Conservation (phyloP, 176 grass and related monocot genomes). For the Carex kokanica region DNA sequence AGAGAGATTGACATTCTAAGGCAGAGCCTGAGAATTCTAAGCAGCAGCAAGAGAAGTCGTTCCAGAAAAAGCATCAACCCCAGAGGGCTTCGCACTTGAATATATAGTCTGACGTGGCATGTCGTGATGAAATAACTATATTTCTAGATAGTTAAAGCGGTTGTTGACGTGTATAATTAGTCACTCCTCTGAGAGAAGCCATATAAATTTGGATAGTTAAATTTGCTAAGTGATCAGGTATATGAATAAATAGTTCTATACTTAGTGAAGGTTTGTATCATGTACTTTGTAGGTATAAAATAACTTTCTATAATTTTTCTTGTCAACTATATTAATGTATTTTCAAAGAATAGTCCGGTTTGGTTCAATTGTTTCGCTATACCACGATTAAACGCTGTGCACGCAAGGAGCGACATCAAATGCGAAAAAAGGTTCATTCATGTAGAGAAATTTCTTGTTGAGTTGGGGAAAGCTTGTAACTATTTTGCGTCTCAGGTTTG, state of each 20-base stretch:
- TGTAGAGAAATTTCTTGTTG: no score
- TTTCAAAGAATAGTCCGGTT: background rate
- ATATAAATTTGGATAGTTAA: constrained; percentile 15
- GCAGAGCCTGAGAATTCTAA: constrained; percentile 50
- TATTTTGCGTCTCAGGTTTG: no score
- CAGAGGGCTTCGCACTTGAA: constrained; percentile 1
- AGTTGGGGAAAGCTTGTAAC: no score
- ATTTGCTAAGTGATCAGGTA: constrained; percentile 3
- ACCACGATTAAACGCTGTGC: no score
- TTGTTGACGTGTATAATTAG: constrained; percentile 17
- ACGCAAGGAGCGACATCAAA: no score
- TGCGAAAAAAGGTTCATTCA: no score
- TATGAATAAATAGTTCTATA: constrained; percentile 9
- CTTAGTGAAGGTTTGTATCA: background rate
- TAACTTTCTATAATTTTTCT: background rate
- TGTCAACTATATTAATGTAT: background rate
- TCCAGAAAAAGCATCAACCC: constrained; percentile 9
- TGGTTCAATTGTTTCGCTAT: no score
- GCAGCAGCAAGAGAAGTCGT: constrained; percentile 29
- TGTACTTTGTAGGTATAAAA: background rate
- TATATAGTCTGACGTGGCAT: background rate
- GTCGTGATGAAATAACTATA: background rate
- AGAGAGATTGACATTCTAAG: constrained; percentile 43
- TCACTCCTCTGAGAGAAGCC: background rate
- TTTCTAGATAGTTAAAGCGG: background rate